Conservation (phyloP, 805 yeast genomes). For the Nakazawaea wyomingensis region DNA sequence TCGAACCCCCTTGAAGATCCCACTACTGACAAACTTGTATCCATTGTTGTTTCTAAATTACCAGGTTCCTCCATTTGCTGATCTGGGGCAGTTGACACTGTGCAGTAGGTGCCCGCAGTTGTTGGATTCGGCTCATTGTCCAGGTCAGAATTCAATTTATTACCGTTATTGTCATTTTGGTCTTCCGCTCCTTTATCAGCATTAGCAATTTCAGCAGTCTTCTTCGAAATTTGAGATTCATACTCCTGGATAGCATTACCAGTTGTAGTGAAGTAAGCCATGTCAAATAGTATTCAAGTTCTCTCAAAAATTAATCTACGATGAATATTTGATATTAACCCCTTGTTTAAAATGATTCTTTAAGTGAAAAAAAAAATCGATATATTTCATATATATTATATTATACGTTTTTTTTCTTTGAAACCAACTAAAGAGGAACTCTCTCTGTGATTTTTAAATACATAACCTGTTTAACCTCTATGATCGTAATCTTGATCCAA, state of each 20-base stretch:
- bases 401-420: too few relatives aligned
- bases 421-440: too few relatives aligned
- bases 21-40: background rate
- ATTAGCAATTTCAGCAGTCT: background rate
- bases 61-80: background rate
- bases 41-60: background rate
- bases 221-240: background rate
- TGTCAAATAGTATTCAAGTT: too few relatives aligned
- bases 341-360: background rate
- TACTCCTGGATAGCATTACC: background rate
- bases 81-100: slow-evolving; percentile 1
- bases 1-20: slow-evolving; percentile 1
- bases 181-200: background rate
- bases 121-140: background rate
- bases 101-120: slow-evolving; percentile 2
- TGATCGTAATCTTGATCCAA: slow-evolving; percentile 5
- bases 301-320: too few relatives aligned
- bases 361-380: background rate
- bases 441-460: background rate
- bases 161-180: background rate
- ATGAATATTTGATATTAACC: background rate
- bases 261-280: background rate
- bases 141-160: background rate
- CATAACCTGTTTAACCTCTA: background rate
- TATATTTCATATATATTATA: background rate